Evolutionary conservation across 2,329 filamentous ascomycete species (phyloP), one percentile per base, ranked within the genome.

Genomic region (Colletotrichum sidae): DNA sequence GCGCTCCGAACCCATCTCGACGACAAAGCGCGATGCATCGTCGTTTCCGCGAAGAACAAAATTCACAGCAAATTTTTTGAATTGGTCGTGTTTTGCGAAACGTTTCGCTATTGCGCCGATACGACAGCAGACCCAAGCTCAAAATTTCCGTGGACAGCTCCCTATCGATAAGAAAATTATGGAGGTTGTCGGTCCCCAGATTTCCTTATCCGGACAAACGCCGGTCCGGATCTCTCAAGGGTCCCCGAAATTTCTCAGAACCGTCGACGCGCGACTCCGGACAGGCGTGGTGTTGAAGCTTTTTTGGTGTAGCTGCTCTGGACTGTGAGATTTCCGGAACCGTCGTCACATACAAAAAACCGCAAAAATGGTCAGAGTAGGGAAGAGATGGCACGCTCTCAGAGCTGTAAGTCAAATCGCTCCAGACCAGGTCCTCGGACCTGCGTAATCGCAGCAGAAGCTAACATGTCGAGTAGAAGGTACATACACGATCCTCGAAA

Each of bases 341-440:
- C 42, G 35, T n/a, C 33, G 25, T 25, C 25, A 5, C 25, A 5
- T 25, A 25, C 4, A 25, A 54, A 51, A 62, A 60, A 44, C 55
- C 46, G 62, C 70, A 72, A 77, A 71, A 62, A 88, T 87, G 85
- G 81, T 84, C 56, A 80, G 67, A 42, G 65, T 70, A 60, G 64
- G 60, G 42, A 62, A 67, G 80, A 90, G 93, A 72, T 89, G 93
- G 86, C 88, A 90, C 76, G 88, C 88, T 79, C 82, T 96, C 76
- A 89, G 88, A 77, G 83, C 86, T 78, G 92, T 93, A 84, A 78
- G 88, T 84, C 65, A 10, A 6, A 2, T 47, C 10, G 25, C 41
- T 17, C 35, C 9, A 17, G 52, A 35, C 50, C 44, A n/a, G 44
- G 7, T 33, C 41, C n/a, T 25, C 6, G 25, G 13, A 5, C 2